Evolutionary conservation across 2,329 filamentous ascomycete species (phyloP).

Genomic region (Colletotrichum magnum): DNA sequence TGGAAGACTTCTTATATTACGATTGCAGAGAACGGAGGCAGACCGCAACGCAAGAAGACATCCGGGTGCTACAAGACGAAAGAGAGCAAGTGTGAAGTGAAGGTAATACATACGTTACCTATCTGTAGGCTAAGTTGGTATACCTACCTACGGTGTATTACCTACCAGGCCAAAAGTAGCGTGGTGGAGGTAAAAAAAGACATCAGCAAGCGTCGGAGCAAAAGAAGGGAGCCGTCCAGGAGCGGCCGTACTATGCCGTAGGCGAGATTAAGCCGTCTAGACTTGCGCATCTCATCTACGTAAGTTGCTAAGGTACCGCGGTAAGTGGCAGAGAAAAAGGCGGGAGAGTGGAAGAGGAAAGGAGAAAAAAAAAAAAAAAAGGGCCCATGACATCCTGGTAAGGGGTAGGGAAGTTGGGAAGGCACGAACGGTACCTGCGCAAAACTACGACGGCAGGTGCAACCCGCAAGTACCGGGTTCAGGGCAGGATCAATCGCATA

Average conservation of each 20-base stretch:
- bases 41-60: conserved; percentile 28
- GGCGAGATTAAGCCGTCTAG: conserved; percentile 33
- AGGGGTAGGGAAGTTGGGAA: conserved; percentile 10
- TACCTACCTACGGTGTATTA: too few species aligned
- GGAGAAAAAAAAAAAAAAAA: neutral
- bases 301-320: neutral
- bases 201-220: conserved; percentile 6
- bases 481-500: neutral
- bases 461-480: conserved; percentile 31
- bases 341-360: conserved; percentile 7
- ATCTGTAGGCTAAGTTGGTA: too few species aligned
- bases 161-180: neutral
- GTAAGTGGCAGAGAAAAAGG: neutral
- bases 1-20: neutral
- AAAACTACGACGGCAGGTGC: conserved; percentile 24
- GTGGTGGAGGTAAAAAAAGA: conserved; percentile 12
- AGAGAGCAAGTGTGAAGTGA: too few species aligned
- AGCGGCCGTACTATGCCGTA: conserved; percentile 31
- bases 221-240: conserved; percentile 14
- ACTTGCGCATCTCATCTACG: conserved; percentile 5
- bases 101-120: too few species aligned
- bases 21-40: neutral
- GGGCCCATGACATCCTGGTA: conserved; percentile 4
- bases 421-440: conserved; percentile 37
- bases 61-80: neutral